phyloP scores from a whole-genome alignment of 805 yeast species.

The Komagataella pastoris region DNA sequence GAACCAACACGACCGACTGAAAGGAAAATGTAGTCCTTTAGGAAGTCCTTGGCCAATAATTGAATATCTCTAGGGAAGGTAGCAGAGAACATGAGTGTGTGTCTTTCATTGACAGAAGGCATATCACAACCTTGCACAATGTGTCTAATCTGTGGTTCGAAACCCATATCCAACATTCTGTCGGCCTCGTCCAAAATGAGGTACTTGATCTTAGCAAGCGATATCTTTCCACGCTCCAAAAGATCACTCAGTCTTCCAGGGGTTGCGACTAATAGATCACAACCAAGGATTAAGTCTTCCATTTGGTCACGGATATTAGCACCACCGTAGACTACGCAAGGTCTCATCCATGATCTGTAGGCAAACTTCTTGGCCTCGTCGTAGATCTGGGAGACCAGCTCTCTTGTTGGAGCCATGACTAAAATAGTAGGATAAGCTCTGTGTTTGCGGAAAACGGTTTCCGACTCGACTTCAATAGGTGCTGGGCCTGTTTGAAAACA shows the following conservation, averaged over 20 bases:
- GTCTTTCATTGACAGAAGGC: constrained; percentile 87
- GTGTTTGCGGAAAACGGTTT: constrained; percentile 37
- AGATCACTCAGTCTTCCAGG: constrained; percentile 98
- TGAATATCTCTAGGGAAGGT: constrained; percentile 98
- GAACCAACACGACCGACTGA: constrained; percentile 99
- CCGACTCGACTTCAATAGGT: constrained; percentile 26
- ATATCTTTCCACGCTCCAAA: constrained; percentile 88
- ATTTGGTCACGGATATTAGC: constrained; percentile 84
- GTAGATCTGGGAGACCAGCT: constrained; percentile 90
- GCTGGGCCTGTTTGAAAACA: constrained; percentile 84
- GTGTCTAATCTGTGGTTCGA: constrained; percentile 98
- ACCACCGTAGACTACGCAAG: constrained; percentile 98
- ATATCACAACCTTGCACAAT: constrained; percentile 96
- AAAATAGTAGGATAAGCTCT: constrained; percentile 92
- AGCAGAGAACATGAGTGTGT: constrained; percentile 97
- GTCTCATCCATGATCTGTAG: constrained; percentile 96
- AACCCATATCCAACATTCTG: constrained; percentile 99
- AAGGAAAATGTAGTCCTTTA: constrained; percentile 88
- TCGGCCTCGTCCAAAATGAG: constrained; percentile 98
- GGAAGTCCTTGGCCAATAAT: constrained; percentile 92
- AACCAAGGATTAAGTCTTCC: constrained; percentile 81
- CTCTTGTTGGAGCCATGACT: constrained; percentile 98
- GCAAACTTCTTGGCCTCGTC: constrained; percentile 94
- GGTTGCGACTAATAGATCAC: constrained; percentile 94
- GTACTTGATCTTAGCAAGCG: constrained; percentile 80